Base-by-base conservation (phyloP, 2,329 filamentous ascomycete genomes). In the Coniella lustricola region DNA sequence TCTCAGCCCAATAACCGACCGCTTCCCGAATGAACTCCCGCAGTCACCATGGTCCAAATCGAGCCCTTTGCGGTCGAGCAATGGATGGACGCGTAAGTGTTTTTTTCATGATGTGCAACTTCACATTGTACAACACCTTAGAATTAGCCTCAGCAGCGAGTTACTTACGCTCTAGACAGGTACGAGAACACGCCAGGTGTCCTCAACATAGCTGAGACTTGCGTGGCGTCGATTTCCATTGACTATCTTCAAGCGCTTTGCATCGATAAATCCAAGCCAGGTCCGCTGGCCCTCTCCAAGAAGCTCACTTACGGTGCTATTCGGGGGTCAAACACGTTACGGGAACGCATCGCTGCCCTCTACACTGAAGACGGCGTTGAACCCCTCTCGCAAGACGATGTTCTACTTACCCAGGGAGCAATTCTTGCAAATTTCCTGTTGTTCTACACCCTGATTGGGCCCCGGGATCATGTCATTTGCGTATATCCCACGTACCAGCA, bases 401-500 rank as follows among this genome's bases (percentile, higher is more conserved):
- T 95, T 35, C 65, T 94, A 46, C 82, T 91, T 50, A 88, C 87
- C 0, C 79, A 84, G 25, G 90, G 90, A 9, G 88, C 87, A 13
- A 94, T 94, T 44, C 75, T 80, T 5, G 89, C 88, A n/a, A 95
- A 95, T 60, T 87, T 89, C 57, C 68, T 93, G n/a, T 69, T 82
- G 2, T 75, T 93, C 7, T 90, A 90, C 63, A 73, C 83, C 1
- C 71, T 93, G 7, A 62, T 93, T 2, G 78, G 79, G 0, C 78
- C 81, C 0, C 85, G 82, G 1, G 87, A 95, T 60, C 89, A 95
- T 72, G 85, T 91, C 40, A 77, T 95, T 50, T 93, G 87, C 59
- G 85, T 93, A 50, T 87, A 90, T 61, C 89, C 90, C 12, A 91
- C 87, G 1, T 94, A 93, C 59, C 87, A 93, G 63, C 87, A 93